Conservation (phyloP, 768 basidiomycete genomes). For the Kwoniella mangroviensis region DNA sequence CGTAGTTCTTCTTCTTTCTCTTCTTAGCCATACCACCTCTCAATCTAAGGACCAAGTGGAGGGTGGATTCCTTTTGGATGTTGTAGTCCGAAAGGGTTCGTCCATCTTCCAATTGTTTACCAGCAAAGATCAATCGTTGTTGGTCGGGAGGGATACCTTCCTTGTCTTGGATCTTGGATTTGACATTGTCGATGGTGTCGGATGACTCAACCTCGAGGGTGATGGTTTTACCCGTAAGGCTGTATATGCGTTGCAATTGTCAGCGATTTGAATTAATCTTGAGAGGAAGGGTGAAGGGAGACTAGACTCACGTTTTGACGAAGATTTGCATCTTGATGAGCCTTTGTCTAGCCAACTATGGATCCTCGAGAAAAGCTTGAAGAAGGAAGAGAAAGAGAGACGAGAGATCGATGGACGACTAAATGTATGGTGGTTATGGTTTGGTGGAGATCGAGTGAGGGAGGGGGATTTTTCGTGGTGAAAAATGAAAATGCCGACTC, state of each 20-base stretch:
- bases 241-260: constrained; percentile 49
- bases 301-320: constrained; percentile 80
- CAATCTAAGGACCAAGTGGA: constrained; percentile 94
- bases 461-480: constrained; percentile 7
- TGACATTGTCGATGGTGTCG: constrained; percentile 56
- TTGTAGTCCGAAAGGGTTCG: constrained; percentile 67
- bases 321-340: constrained; percentile 84
- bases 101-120: constrained; percentile 99
- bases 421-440: background rate
- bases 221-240: constrained; percentile 48
- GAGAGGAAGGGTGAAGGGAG: background rate
- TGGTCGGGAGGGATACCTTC: constrained; percentile 81
- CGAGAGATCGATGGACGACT: background rate
- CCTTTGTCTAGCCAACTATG: constrained; percentile 36
- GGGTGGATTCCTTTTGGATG: constrained; percentile 97
- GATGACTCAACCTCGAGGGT: constrained; percentile 49
- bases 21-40: constrained; percentile 97
- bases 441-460: background rate
- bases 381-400: constrained; percentile 23
- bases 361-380: constrained; percentile 44
- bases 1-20: constrained; percentile 99
- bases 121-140: constrained; percentile 97
- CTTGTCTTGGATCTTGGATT: constrained; percentile 77
- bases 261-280: constrained; percentile 85
- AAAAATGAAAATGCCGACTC: background rate